A percentile compares a stretch with the other conserved stretches of the same genome.
Conservation (phyloP, 768 basidiomycete species). For the Trametes meyenii region DNA sequence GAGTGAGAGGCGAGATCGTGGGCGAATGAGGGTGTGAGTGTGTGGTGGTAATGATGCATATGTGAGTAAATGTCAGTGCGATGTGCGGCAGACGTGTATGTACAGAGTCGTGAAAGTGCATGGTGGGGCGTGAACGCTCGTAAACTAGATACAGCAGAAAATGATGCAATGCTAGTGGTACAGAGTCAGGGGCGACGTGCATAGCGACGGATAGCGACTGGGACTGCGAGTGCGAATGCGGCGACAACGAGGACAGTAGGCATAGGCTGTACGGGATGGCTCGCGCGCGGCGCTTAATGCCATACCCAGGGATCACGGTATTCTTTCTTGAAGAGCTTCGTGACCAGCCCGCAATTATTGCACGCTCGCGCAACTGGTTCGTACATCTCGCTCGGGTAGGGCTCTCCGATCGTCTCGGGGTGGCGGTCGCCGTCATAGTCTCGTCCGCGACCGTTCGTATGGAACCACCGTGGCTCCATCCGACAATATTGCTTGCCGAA, state of each 20-base stretch:
- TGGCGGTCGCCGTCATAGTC: conserved; percentile 40
- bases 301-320: conserved; percentile 23
- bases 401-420: conserved; percentile 31
- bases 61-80: conserved; percentile 7
- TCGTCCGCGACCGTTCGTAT: conserved; percentile 33
- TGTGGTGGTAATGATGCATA: not conserved
- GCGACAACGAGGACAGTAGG: not conserved
- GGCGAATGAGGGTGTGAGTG: conserved; percentile 4
- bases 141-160: conserved; percentile 10
- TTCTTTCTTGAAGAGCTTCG: conserved; percentile 25
- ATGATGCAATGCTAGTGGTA: conserved; percentile 13
- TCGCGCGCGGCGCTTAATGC: conserved; percentile 13
- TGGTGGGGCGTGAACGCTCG: conserved; percentile 10
- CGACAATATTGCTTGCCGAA: conserved; percentile 38
- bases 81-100: not conserved
- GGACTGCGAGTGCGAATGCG: conserved; percentile 1
- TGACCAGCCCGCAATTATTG: conserved; percentile 37
- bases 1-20: not conserved
- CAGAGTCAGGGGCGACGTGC: conserved; percentile 5
- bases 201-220: conserved; percentile 16
- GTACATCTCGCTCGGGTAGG: conserved; percentile 32
- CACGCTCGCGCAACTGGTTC: conserved; percentile 34
- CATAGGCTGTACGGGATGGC: not conserved
- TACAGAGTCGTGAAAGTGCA: conserved; percentile 16
- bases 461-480: conserved; percentile 36